Base-by-base conservation (phyloP, 495 filamentous ascomycete genomes). In the Amniculicola lignicola region DNA sequence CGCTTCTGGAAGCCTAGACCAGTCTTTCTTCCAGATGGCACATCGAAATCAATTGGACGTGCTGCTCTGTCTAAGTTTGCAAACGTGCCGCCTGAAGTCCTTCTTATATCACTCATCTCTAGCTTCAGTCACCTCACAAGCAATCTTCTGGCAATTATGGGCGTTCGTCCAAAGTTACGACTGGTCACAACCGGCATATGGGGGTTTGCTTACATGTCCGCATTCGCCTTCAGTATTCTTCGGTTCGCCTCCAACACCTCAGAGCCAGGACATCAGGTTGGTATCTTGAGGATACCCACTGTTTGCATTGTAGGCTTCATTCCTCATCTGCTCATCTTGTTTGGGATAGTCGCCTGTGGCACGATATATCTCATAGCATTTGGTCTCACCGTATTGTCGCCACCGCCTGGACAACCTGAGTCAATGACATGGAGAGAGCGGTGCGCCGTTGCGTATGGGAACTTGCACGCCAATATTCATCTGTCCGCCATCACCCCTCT, bases 271-370 rank as follows among this genome's bases (percentile, higher is more conserved):
- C 40, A 47, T 1, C 65, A 70, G 18, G 52, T 54, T 2, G 71
- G 80, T 4, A 72, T 86, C 5, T 78, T 95, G 12, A 79, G 85
- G 50, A 96, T 92, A 58, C 93, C 93, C 15, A 96, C 91, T 0
- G 90, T 97, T 27, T 96, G 88, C 68, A 88, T 97, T 40, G 83
- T 98, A 36, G 90, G 92, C 1, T 95, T 96, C 64, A 87, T 97
- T 37, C 93, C 93, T 0, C 94, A 98, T 66, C 70, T 97, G 1
- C 73, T 95, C 14, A 85, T 97, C 19, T 67, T 96, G 2, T 58
- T 77, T 2, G 94, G 92, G 0, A 95, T 96, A 29, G 42, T 81
- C 14, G 69, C 82, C 11, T 97, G 93, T 65, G 74, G 75, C 2
- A 51, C 68, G 6, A 91, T 98, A 27, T 98, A 97, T 63, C 68